Evolutionary conservation across 108 stramenopile species (phyloP), one percentile per base, ranked within the genome.

Genomic region (Phaeodactylum tricornutum): DNA sequence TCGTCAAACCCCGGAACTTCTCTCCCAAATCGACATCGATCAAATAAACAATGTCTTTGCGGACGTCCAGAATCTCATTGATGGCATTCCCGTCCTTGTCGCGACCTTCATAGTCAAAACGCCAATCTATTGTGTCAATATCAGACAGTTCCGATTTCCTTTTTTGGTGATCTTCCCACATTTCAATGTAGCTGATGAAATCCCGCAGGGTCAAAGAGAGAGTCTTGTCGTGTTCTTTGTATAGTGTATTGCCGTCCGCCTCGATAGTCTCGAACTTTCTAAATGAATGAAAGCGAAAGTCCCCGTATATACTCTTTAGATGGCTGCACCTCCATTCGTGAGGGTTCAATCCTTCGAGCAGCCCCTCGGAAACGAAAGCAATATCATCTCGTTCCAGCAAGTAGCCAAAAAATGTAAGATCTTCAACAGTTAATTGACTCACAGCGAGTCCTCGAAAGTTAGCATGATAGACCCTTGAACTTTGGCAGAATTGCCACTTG

Each of bases 11-110:
- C 36, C 67, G 75, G n/a, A n/a, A n/a, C n/a, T n/a, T n/a, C n/a
- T n/a, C n/a, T 1, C 50, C 55, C 35, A 79, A 44, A 53, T 88
- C 87, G 9, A 79, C 33, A 57, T 88, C 87, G 27, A 88, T 53
- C 76, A 84, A 53, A 44, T 88, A 88, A 20, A 87, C 45, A 20
- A 62, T 65, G 24, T 62, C 53, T 6, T 59, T 45, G 9, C 39
- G 58, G 9, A 67, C 73, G 44, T 80, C 61, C 16, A 83, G 37
- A n/a, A n/a, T n/a, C n/a, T n/a, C n/a, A 6, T 36, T 26, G 0
- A 60, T 45, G 11, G 53, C 43, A 4, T 57, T 58, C 7, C 72
- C 81, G 14, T 53, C 19, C 35, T 53, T 45, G 57, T 81, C 41
- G 16, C 39, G 39, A 41, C 16, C 16, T 5, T 41, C 39, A 41